Percentiles rank a stretch among this genome's conserved stretches.
Conservation (phyloP, 768 basidiomycete species). For the Hortiboletus campestris region DNA sequence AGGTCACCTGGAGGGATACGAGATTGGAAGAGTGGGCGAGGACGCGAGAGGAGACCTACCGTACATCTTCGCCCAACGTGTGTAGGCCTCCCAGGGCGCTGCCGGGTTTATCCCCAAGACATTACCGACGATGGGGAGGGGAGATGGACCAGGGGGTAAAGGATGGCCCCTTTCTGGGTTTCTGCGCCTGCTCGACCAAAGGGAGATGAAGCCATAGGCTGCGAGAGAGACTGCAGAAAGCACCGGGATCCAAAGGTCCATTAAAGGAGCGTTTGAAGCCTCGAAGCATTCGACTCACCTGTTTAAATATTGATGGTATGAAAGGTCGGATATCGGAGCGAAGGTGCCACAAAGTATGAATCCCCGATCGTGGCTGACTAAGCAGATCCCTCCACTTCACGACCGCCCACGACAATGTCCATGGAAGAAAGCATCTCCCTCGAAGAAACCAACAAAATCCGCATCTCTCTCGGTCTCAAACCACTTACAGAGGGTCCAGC, state of each 20-base stretch:
- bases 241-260: slow-evolving; percentile 15
- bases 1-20: slow-evolving; percentile 31
- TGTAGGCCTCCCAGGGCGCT: slow-evolving; percentile 34
- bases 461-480: slow-evolving; percentile 89
- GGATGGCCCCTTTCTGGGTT: slow-evolving; percentile 1
- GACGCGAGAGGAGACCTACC: slow-evolving; percentile 19
- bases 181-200: slow-evolving; percentile 8
- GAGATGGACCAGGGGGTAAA: slow-evolving; percentile 53
- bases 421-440: slow-evolving; percentile 89
- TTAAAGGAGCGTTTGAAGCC: background rate
- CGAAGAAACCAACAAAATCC: slow-evolving; percentile 95
- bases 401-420: slow-evolving; percentile 38
- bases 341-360: background rate
- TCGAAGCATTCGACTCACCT: background rate
- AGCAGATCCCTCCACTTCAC: background rate
- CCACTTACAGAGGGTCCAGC: slow-evolving; percentile 82
- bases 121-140: slow-evolving; percentile 36
- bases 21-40: slow-evolving; percentile 2
- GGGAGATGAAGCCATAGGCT: slow-evolving; percentile 1
- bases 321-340: slow-evolving; percentile 5
- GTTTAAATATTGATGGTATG: background rate
- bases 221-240: slow-evolving; percentile 8
- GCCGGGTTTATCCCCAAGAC: slow-evolving; percentile 25
- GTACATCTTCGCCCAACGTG: slow-evolving; percentile 30
- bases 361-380: slow-evolving; percentile 7